These are phyloP conservation scores for Diplodia mutila DNA, from an alignment of 2,329 filamentous ascomycete genomes.

Conservation along the genomic window DNA sequence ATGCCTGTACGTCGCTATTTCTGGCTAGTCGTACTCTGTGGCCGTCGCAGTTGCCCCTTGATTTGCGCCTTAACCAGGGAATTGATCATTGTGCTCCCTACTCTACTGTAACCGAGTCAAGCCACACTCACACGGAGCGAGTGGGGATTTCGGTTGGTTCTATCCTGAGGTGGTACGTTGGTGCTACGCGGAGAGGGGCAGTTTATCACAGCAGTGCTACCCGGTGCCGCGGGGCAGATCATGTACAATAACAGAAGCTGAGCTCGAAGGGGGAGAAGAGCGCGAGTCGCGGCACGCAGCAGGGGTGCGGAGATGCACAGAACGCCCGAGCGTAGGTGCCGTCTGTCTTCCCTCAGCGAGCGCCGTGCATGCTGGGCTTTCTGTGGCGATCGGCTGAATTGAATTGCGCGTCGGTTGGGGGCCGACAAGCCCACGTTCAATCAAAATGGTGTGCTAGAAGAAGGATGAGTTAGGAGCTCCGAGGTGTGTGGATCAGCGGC, in stretches of 20 bases:
- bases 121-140: background rate
- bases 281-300: background rate
- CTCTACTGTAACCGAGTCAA: background rate
- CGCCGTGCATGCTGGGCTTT: background rate
- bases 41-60: background rate
- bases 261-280: background rate
- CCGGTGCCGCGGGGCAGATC: background rate
- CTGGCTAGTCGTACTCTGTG: background rate
- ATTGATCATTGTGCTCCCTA: background rate
- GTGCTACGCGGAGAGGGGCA: background rate
- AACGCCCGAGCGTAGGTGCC: background rate
- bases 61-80: background rate
- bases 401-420: slow-evolving; percentile 13
- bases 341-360: background rate
- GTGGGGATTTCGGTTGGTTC: background rate
- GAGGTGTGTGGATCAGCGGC: slow-evolving; percentile 8
- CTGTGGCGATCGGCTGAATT: background rate
- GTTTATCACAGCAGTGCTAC: background rate
- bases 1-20: background rate
- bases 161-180: background rate
- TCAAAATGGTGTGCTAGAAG: background rate
- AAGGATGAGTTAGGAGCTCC: background rate
- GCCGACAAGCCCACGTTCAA: background rate
- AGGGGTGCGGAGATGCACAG: background rate
- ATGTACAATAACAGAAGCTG: background rate